Evolutionary conservation across 805 yeast species (phyloP).

Genomic region (Cyberlindnera samutprakarnensis): DNA sequence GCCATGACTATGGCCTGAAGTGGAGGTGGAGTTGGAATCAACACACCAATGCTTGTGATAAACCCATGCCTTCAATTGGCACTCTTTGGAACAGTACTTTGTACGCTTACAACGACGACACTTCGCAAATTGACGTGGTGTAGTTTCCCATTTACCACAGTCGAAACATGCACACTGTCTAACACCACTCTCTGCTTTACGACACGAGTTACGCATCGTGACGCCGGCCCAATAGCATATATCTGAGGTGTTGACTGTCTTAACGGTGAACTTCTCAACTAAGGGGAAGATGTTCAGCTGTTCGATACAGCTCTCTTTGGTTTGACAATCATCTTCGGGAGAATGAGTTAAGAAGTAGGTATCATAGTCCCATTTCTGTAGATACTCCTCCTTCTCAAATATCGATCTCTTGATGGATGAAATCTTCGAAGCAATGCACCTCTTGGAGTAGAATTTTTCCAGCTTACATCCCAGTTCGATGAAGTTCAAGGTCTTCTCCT

Average conservation of each 20-base stretch:
- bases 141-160: slow-evolving; percentile 92
- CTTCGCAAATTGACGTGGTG: slow-evolving; percentile 88
- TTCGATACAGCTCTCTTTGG: neutral
- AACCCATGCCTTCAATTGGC: slow-evolving; percentile 89
- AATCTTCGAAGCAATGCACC: slow-evolving; percentile 3
- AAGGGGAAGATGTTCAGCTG: slow-evolving; percentile 67
- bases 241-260: slow-evolving; percentile 59
- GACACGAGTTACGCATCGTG: slow-evolving; percentile 93
- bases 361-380: slow-evolving; percentile 37
- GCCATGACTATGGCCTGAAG: slow-evolving; percentile 1
- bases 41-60: slow-evolving; percentile 93
- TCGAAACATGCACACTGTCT: slow-evolving; percentile 91
- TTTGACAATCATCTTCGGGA: neutral
- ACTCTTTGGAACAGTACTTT: slow-evolving; percentile 87
- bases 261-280: slow-evolving; percentile 83
- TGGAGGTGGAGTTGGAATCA: slow-evolving; percentile 16
- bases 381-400: slow-evolving; percentile 13
- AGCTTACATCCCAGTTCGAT: slow-evolving; percentile 13
- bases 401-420: slow-evolving; percentile 6
- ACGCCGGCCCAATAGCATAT: slow-evolving; percentile 96
- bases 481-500: slow-evolving; percentile 11
- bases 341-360: slow-evolving; percentile 23
- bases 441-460: slow-evolving; percentile 14
- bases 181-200: slow-evolving; percentile 84
- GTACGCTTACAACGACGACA: slow-evolving; percentile 92